Percentiles rank a stretch among this genome's conserved stretches.
Evolutionary conservation across 805 yeast genomes (phyloP).

Genomic region (Kazachstania bromeliacearum): DNA sequence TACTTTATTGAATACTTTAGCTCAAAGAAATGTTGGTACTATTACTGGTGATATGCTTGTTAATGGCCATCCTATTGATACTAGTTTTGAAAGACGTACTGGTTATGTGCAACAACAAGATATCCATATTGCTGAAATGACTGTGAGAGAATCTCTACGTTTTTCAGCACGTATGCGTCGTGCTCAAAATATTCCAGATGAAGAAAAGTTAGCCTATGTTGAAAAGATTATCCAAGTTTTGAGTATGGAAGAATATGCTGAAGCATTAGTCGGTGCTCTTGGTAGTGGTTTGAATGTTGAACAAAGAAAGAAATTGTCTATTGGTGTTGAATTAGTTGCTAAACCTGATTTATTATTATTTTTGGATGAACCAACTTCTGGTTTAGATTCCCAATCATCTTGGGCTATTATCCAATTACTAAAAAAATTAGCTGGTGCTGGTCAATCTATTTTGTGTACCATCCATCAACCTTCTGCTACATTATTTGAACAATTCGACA

Average conservation of each 20-base stretch:
- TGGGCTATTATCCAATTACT: slow-evolving; percentile 54
- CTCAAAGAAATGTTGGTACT: slow-evolving; percentile 57
- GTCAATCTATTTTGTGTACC: slow-evolving; percentile 63
- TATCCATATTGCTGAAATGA: slow-evolving; percentile 49
- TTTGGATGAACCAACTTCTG: slow-evolving; percentile 60
- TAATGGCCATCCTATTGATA: slow-evolving; percentile 44
- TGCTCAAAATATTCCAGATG: slow-evolving; percentile 37
- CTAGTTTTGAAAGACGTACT: slow-evolving; percentile 45
- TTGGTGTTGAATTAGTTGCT: slow-evolving; percentile 57
- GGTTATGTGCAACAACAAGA: slow-evolving; percentile 72
- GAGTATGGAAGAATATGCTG: slow-evolving; percentile 55
- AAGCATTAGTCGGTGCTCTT: slow-evolving; percentile 59
- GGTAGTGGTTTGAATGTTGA: slow-evolving; percentile 58
- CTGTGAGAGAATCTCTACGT: slow-evolving; percentile 61
- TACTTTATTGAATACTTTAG: slow-evolving; percentile 54
- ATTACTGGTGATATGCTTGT: slow-evolving; percentile 54
- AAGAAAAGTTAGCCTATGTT: slow-evolving; percentile 52
- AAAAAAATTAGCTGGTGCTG: slow-evolving; percentile 48
- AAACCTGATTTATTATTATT: slow-evolving; percentile 48
- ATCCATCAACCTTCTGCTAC: slow-evolving; percentile 65
- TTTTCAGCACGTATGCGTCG: slow-evolving; percentile 60
- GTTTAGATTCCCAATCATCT: slow-evolving; percentile 48
- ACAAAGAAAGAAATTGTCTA: slow-evolving; percentile 49
- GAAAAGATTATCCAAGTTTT: slow-evolving; percentile 52
- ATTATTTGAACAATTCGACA: slow-evolving; percentile 50